Conservation (phyloP, 2,329 filamentous ascomycete species). For the Pleomassaria siparia region DNA sequence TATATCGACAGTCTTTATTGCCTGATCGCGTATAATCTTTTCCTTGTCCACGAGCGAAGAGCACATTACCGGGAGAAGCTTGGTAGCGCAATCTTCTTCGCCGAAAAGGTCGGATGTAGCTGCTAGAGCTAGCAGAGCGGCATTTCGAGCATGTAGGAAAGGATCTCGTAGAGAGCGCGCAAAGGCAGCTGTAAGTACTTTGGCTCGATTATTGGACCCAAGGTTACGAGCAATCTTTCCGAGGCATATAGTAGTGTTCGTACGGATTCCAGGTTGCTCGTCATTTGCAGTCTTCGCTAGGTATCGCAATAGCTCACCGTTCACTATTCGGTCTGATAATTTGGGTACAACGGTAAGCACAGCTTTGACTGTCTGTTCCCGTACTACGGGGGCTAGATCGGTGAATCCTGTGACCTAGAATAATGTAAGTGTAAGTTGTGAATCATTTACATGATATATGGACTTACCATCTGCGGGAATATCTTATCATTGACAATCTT, state of each 20-base stretch:
- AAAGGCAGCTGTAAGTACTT: slow-evolving; percentile 92
- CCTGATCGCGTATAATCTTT: slow-evolving; percentile 89
- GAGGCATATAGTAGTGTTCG: slow-evolving; percentile 96
- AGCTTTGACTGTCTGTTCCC: slow-evolving; percentile 95
- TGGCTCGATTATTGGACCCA: slow-evolving; percentile 72
- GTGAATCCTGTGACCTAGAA: slow-evolving; percentile 85
- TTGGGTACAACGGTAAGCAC: slow-evolving; percentile 86
- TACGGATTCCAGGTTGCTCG: slow-evolving; percentile 94
- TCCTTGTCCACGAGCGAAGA: slow-evolving; percentile 91
- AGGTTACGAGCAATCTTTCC: slow-evolving; percentile 94
- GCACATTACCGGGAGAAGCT: slow-evolving; percentile 81
- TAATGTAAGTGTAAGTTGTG: slow-evolving; percentile 25
- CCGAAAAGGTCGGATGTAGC: slow-evolving; percentile 84
- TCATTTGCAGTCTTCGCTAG: slow-evolving; percentile 96
- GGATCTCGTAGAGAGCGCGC: slow-evolving; percentile 86
- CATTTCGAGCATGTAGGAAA: slow-evolving; percentile 91
- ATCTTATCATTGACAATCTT: slow-evolving; percentile 95
- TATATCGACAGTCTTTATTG: slow-evolving; percentile 82
- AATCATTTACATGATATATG: neutral
- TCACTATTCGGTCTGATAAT: slow-evolving; percentile 87
- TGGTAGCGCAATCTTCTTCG: slow-evolving; percentile 84
- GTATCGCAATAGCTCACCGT: slow-evolving; percentile 87
- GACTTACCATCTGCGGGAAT: slow-evolving; percentile 82
- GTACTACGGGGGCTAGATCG: slow-evolving; percentile 83
- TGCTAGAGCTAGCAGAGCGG: slow-evolving; percentile 79